These are phyloP conservation scores for Sclerotinia glacialis DNA, from an alignment of 2,329 filamentous ascomycete genomes.

Conservation along the genomic window DNA sequence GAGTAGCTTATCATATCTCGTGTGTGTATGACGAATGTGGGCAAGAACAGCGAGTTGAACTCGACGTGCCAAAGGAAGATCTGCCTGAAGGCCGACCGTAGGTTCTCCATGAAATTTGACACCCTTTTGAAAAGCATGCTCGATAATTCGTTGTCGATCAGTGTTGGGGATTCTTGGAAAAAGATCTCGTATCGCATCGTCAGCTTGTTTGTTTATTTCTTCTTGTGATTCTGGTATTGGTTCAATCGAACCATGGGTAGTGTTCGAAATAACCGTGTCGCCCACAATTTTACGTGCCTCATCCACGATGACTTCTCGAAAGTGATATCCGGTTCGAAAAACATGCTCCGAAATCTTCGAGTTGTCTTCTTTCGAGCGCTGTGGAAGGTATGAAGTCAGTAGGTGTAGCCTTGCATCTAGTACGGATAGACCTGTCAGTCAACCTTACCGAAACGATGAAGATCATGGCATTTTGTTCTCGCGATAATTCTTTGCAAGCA, in stretches of 20 bases:
- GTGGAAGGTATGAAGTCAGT: slow-evolving; percentile 14
- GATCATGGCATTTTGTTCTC: slow-evolving; percentile 60
- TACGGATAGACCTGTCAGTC: slow-evolving; percentile 6
- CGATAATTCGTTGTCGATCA: slow-evolving; percentile 60
- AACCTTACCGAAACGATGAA: slow-evolving; percentile 62
- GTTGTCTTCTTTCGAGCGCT: slow-evolving; percentile 35
- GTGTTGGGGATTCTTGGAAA: slow-evolving; percentile 65
- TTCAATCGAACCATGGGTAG: slow-evolving; percentile 45
- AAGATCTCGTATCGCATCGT: slow-evolving; percentile 59
- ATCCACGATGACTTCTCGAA: slow-evolving; percentile 58
- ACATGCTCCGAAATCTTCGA: slow-evolving; percentile 46
- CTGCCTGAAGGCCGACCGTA: slow-evolving; percentile 55
- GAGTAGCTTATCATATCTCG: slow-evolving; percentile 61
- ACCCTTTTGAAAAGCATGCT: slow-evolving; percentile 61
- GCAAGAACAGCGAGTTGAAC: slow-evolving; percentile 65
- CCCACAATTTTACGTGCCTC: slow-evolving; percentile 46
- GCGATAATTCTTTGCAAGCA: slow-evolving; percentile 62
- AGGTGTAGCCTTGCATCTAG: not conserved
- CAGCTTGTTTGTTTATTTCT: slow-evolving; percentile 61
- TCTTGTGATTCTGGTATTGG: slow-evolving; percentile 58
- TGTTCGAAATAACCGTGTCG: slow-evolving; percentile 35
- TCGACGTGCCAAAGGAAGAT: slow-evolving; percentile 57
- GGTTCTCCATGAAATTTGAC: slow-evolving; percentile 51
- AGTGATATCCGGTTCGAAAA: slow-evolving; percentile 59
- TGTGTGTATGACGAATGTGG: slow-evolving; percentile 65